Evolutionary conservation across 305 asterid genomes (phyloP), one percentile per base, ranked within the genome.

Genomic region (Solanum hybrid): DNA sequence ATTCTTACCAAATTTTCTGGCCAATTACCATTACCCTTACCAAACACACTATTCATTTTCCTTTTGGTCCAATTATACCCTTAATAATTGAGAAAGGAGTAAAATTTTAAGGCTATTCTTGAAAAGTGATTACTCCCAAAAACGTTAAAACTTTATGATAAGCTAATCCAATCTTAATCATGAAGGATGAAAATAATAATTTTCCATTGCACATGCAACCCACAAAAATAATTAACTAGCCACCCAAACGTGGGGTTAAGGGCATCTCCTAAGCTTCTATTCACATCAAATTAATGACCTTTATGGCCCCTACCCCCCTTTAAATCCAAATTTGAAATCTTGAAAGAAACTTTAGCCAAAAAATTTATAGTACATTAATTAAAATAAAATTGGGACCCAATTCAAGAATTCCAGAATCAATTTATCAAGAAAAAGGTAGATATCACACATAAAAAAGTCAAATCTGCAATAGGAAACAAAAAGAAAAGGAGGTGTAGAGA

Each of bases 91-190:
- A 6, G 29, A 29, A 40, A 82, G 9, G 42, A 42, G 60, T 75
- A 88, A 82, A 89, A 90, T 85, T 90, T 91, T 19, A 19, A 90
- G 87, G 79, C 64, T 45, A 87, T 26, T 78, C 76, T 42, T 87
- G 75, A 24, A 37, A 15, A n/a, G 42, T 88, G 78, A 88, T 92
- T 91, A 90, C 91, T 90, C 85, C 86, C 40, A n/a, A 64, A 32
- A 89, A 88, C 36, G 86, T 84, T 86, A 78, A 80, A 91, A 69
- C 89, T 78, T 81, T 78, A 76, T 88, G 42, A 51, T 89, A 89
- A 90, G 88, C 92, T 92, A 88, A 93, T 93, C 91, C 90, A 84
- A 87, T 89, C 88, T 87, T 93, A 92, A 93, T 92, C 92, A 92
- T 94, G 81, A 90, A 86, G 75, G 79, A 56, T 69, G 69, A 80